A percentile compares a stretch with the other conserved stretches of the same genome.
phyloP scores from a whole-genome alignment of 2,329 filamentous ascomycete genomes.

The Diaporthe nobilis region DNA sequence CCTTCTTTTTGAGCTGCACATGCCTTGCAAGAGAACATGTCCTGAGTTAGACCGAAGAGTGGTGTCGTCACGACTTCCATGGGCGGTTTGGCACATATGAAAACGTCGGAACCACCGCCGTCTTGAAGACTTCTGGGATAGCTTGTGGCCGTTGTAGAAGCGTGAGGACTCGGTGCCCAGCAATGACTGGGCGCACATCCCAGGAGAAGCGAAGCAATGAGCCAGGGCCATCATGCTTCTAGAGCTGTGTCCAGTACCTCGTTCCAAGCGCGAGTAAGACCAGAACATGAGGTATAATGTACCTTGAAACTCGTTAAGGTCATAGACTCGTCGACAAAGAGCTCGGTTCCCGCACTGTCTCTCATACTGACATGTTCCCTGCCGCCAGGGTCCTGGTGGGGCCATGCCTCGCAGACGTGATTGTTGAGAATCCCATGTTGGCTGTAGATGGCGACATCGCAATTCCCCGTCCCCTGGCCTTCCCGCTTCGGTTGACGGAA shows the following conservation, averaged over 20 bases:
- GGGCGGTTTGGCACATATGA: constrained; percentile 15
- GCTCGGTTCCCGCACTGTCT: not conserved
- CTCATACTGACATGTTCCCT: not conserved
- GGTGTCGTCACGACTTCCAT: constrained; percentile 40
- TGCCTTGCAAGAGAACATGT: not conserved
- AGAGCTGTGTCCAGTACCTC: not conserved
- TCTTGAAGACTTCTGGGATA: constrained; percentile 14
- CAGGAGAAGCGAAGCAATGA: not conserved
- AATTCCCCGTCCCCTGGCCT: not conserved
- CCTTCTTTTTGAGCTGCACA: constrained; percentile 27
- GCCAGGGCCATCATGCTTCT: not conserved
- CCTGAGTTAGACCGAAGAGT: not conserved
- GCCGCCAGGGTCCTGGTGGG: not conserved
- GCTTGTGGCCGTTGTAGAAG: constrained; percentile 1
- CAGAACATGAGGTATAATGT: constrained; percentile 2
- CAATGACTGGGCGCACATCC: not conserved
- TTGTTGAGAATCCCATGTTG: constrained; percentile 27
- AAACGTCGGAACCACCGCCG: constrained; percentile 22
- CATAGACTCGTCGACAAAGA: constrained; percentile 22
- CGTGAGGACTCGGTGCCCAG: not conserved
- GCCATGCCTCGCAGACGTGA: constrained; percentile 8
- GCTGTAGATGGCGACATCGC: constrained; percentile 15
- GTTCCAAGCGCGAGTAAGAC: not conserved
- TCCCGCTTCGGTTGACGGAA: constrained; percentile 11
- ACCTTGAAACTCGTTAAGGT: constrained; percentile 19